Percentiles rank a stretch among this genome's conserved stretches.
Conservation (phyloP, 1,284 basidiomycete species). For the Heterobasidion annosum region DNA sequence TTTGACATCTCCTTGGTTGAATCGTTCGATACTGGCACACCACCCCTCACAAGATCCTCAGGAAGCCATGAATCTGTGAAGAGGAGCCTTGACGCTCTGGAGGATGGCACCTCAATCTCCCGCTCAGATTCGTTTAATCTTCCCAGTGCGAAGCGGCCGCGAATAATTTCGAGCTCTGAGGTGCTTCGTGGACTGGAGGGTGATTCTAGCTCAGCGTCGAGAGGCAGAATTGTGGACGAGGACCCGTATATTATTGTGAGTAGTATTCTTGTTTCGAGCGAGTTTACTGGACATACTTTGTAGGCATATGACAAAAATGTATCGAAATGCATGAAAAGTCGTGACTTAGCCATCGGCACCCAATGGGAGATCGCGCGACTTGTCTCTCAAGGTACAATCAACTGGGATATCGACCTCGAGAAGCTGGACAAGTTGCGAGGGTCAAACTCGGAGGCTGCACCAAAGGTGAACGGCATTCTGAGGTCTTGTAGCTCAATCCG, state of each 20-base stretch:
- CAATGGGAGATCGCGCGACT: conserved; percentile 21
- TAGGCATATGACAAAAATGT: conserved; percentile 6
- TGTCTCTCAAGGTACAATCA: conserved; percentile 5
- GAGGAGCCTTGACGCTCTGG: too few species aligned
- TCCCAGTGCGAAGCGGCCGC: too few species aligned
- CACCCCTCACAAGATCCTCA: too few species aligned
- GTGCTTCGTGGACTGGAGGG: too few species aligned
- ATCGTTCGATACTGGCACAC: too few species aligned
- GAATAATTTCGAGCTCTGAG: too few species aligned
- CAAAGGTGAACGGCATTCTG: conserved; percentile 4
- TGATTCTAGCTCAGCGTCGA: background rate
- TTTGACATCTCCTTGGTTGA: background rate
- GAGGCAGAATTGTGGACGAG: background rate
- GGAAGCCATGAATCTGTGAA: too few species aligned
- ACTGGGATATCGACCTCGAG: conserved; percentile 4
- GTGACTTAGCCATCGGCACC: conserved; percentile 12
- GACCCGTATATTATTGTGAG: background rate
- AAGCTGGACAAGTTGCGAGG: conserved; percentile 1
- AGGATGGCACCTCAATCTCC: too few species aligned
- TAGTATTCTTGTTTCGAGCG: background rate
- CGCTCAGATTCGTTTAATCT: too few species aligned
- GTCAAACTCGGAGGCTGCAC: conserved; percentile 1
- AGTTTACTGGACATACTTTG: background rate
- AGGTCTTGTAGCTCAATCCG: background rate
- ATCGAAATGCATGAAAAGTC: conserved; percentile 5